Evolutionary conservation across 2,329 filamentous ascomycete genomes (phyloP), one percentile per base, ranked within the genome.

Genomic region (Xylariomycetidae sp.): DNA sequence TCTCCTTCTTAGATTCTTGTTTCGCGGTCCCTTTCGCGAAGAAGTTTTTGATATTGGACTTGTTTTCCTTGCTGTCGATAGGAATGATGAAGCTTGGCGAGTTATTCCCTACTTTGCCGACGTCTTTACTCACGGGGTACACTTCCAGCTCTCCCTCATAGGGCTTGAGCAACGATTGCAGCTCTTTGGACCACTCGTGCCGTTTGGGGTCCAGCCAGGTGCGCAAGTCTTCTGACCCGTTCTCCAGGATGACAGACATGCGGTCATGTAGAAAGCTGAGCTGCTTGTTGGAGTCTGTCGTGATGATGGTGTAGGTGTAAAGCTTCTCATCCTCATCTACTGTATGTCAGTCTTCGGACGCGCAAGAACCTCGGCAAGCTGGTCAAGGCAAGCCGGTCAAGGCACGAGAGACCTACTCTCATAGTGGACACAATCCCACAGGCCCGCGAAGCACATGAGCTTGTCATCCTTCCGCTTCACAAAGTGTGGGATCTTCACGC

Each of bases 221-320:
- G 34, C 65, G 72, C 52, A 95, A 68, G 9, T 68, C 73, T 1
- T 84, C 72, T 1, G 82, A 86, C 4, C 78, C 79, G 4, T 84
- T 78, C 5, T 95, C 80, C 1, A 98, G 59, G 19, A 96, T 85
- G 5, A 95, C 90, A 0, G 92, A 92, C 92, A 98, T 98, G 12
- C 92, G 80, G 52, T 94, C 83, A 55, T 98, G 92, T 13, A 98
- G 67, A 46, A 95, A 96, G 18, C 70, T 79, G 30, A 96, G 68
- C 55, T 90, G 83, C 42, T 79, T 68, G 50, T 90, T 95, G 6
- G 87, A 85, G 39, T 82, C 74, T 1, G 90, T 96, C 1, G 92
- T 98, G 57, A 96, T 90, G 54, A 98, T 78, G 2, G 89, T 90
- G 59, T 95, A 98, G 0, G 87, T 93, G 56, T 90, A 95, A 5